Evolutionary conservation across 2,329 filamentous ascomycete genomes (phyloP).

Genomic region (Lojkania enalia): DNA sequence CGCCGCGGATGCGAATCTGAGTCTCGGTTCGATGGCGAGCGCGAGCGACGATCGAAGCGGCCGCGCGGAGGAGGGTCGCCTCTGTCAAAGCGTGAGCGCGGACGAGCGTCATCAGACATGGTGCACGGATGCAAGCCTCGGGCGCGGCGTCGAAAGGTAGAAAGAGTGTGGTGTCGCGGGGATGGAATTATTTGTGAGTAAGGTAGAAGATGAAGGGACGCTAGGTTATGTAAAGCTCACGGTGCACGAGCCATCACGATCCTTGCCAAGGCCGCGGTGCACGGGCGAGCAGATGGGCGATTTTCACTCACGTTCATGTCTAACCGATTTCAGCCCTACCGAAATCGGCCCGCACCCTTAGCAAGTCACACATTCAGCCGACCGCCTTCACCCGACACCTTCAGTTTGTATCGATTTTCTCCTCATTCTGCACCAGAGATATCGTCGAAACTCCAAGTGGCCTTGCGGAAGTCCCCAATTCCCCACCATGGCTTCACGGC

Average conservation of each 20-base stretch:
- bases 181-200: constrained; percentile 2
- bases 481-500: constrained; percentile 48
- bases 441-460: constrained; percentile 22
- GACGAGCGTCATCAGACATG: constrained; percentile 82
- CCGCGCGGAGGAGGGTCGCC: constrained; percentile 68
- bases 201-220: background rate
- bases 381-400: constrained; percentile 2
- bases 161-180: constrained; percentile 2
- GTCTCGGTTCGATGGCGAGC: constrained; percentile 71
- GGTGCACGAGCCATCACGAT: background rate
- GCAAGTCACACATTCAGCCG: constrained; percentile 12
- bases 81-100: constrained; percentile 94
- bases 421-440: constrained; percentile 7
- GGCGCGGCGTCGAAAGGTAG: background rate
- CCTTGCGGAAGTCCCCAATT: constrained; percentile 14
- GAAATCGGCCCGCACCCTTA: constrained; percentile 9
- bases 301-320: background rate
- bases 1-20: constrained; percentile 62
- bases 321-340: background rate
- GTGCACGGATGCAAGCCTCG: constrained; percentile 5
- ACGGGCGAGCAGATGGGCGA: background rate
- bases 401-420: constrained; percentile 6
- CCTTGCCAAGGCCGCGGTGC: constrained; percentile 2
- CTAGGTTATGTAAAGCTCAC: background rate
- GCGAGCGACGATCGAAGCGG: constrained; percentile 68